A percentile compares a stretch with the other conserved stretches of the same genome.
Conservation (phyloP, 1,284 basidiomycete genomes). For the Sphagnurus paluster region DNA sequence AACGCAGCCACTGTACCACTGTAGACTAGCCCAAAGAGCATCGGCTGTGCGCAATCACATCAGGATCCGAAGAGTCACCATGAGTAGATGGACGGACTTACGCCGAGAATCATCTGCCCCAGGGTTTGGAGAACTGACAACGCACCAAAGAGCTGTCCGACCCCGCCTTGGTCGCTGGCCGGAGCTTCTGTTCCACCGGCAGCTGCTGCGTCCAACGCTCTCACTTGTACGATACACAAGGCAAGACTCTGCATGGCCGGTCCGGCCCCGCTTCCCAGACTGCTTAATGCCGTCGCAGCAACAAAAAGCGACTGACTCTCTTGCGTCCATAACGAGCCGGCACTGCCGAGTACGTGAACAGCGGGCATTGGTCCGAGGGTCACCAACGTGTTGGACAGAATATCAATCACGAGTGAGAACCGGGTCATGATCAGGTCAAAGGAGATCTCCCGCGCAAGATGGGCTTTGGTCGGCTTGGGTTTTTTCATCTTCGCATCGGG, state of each 20-base stretch:
- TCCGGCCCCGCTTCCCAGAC: conserved; percentile 59
- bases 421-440: conserved; percentile 68
- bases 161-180: conserved; percentile 19
- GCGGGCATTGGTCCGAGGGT: conserved; percentile 49
- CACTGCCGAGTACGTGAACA: conserved; percentile 17
- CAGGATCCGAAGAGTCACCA: conserved; percentile 4
- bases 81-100: conserved; percentile 31
- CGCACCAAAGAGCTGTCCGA: conserved; percentile 66
- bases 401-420: conserved; percentile 62
- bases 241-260: conserved; percentile 74
- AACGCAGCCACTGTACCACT: conserved; percentile 61
- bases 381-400: conserved; percentile 62
- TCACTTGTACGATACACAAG: conserved; percentile 62
- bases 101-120: conserved; percentile 68
- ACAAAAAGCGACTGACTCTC: conserved; percentile 55
- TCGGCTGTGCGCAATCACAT: conserved; percentile 45
- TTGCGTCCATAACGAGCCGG: conserved; percentile 6
- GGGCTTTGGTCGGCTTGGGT: conserved; percentile 46
- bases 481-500: conserved; percentile 29
- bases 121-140: conserved; percentile 65
- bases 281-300: conserved; percentile 53
- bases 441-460: conserved; percentile 60
- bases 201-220: conserved; percentile 34
- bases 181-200: conserved; percentile 22
- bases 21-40: conserved; percentile 71